Evolutionary conservation across 257 asterid species (phyloP), one percentile per base, ranked within the genome.

Genomic region (Lantana camara): DNA sequence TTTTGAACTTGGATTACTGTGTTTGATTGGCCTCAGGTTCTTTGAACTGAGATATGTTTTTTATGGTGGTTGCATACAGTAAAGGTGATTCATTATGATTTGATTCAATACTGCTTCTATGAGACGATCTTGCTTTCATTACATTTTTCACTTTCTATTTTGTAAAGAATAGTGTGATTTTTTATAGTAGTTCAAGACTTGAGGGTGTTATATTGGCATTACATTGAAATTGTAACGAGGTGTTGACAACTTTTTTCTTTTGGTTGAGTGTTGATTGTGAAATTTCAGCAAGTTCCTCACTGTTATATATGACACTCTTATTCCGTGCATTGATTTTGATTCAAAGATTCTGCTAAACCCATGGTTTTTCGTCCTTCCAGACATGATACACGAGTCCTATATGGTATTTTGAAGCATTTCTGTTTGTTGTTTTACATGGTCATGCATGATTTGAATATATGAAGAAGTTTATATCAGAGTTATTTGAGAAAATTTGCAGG

Each of bases 381-480:
- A 4, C 66, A 35, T 51, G 41, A 27, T 51, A 38, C 44, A 42
- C 64, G 50, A 30, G 12, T 54, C 9, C 7, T 35, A 5, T 56
- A 15, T 44, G 3, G 41, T 29, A 19, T 55, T 34, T 40, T 27
- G 14, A 17, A 7, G 66, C 53, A 13, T 22, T 63, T 64, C 22
- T 35, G 23, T 24, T 21, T 2, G 48, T 62, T 21, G 15, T 21
- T 53, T 38, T 10, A 14, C 13, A 11, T 47, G 53, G 30, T 56
- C 65, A 37, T 50, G 68, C 46, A 20, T 71, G 63, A 57, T 62
- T 4, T 21, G 53, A 17, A 46, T 54, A 16, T 47, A 56, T 17
- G 20, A 23, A 14, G 13, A 29, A 29, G 17, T 34, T 21, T 30
- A 52, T 48, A 20, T 40, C 64, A 44, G 9, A 9, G 23, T 40